Conservation (phyloP, 129 eudicot genomes). For the Pittosporum tobira region DNA sequence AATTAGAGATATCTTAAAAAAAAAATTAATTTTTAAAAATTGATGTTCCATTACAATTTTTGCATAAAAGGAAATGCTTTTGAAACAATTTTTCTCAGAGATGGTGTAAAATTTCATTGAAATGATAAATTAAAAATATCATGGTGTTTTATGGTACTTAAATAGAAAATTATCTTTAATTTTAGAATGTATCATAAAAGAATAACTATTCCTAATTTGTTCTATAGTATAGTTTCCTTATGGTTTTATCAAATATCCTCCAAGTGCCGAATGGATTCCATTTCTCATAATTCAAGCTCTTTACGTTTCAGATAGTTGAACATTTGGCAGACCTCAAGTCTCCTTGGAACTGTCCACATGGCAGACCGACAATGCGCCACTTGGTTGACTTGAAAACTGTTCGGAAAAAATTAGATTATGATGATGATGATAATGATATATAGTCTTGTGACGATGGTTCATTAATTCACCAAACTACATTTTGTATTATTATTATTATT, state of each 20-base stretch:
- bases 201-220: not conserved
- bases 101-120: too few species aligned
- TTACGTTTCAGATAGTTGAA: slow-evolving; percentile 57
- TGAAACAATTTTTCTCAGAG: too few species aligned
- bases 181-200: too few species aligned
- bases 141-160: too few species aligned
- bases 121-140: too few species aligned
- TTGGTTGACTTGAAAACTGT: slow-evolving; percentile 59
- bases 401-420: slow-evolving; percentile 25
- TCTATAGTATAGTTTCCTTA: not conserved
- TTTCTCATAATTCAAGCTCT: not conserved
- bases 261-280: not conserved
- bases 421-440: too few species aligned
- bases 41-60: too few species aligned
- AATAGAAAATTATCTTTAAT: too few species aligned
- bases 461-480: not conserved
- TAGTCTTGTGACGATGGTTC: slow-evolving; percentile 4
- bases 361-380: slow-evolving; percentile 99
- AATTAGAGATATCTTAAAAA: too few species aligned
- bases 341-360: slow-evolving; percentile 99
- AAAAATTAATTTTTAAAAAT: too few species aligned
- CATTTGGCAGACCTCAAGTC: slow-evolving; percentile 71
- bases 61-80: too few species aligned
- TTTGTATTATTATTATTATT: slow-evolving; percentile 22
- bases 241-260: too few species aligned